Evolutionary conservation across 2,329 filamentous ascomycete genomes (phyloP).

Genomic region (Bipolaris bicolor): DNA sequence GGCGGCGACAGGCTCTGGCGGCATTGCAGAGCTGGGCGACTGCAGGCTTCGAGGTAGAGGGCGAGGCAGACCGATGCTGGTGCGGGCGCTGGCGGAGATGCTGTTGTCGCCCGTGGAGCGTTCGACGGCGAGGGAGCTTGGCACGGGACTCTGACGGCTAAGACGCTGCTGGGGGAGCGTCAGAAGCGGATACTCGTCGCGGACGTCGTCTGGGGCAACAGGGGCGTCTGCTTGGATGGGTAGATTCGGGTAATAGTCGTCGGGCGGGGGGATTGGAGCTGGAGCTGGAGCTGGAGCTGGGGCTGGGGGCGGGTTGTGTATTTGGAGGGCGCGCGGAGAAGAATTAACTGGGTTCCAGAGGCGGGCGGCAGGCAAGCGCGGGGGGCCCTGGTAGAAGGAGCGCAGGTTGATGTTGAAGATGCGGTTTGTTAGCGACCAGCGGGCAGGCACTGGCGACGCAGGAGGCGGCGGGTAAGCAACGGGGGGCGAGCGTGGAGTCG

Average conservation of each 20-base stretch:
- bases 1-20: slow-evolving; percentile 21
- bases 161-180: slow-evolving; percentile 63
- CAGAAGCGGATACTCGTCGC: slow-evolving; percentile 62
- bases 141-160: slow-evolving; percentile 55
- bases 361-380: slow-evolving; percentile 55
- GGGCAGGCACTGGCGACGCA: slow-evolving; percentile 38
- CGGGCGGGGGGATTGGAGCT: neutral
- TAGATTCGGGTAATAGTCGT: slow-evolving; percentile 50
- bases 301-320: slow-evolving; percentile 39
- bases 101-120: slow-evolving; percentile 52
- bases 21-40: slow-evolving; percentile 35
- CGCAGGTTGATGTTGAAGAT: slow-evolving; percentile 47
- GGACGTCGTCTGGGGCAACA: slow-evolving; percentile 39
- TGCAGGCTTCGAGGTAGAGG: slow-evolving; percentile 39
- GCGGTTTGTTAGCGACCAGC: slow-evolving; percentile 52
- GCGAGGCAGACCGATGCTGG: slow-evolving; percentile 60
- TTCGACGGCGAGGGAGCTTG: slow-evolving; percentile 47
- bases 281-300: neutral
- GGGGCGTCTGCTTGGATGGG: slow-evolving; percentile 43
- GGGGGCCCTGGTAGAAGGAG: slow-evolving; percentile 34
- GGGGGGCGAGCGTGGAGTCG: slow-evolving; percentile 36
- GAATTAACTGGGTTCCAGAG: slow-evolving; percentile 68
- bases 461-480: slow-evolving; percentile 34
- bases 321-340: slow-evolving; percentile 56
- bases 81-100: slow-evolving; percentile 42